Evolutionary conservation across 108 stramenopile species (phyloP).

Genomic region (Cylindrotheca closterium): DNA sequence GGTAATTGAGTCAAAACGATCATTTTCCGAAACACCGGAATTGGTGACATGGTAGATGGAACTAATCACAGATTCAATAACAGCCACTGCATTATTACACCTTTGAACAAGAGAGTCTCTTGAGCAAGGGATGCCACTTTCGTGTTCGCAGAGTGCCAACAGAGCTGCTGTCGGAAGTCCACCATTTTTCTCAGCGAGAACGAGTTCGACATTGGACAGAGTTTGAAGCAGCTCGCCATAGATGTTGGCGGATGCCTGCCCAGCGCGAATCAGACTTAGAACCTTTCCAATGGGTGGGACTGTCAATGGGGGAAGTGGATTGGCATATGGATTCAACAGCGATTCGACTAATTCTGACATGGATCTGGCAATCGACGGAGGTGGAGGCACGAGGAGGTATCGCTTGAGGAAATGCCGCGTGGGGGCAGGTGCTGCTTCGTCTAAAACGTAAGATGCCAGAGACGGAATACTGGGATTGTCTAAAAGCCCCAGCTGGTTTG

Average conservation of each 20-base stretch:
- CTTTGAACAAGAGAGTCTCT: constrained; percentile 34
- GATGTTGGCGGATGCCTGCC: constrained; percentile 76
- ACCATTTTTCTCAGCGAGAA: constrained; percentile 20
- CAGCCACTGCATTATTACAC: constrained; percentile 44
- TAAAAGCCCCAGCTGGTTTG: constrained; percentile 76
- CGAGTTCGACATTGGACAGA: constrained; percentile 45
- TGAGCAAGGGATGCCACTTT: constrained; percentile 58
- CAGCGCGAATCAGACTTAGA: constrained; percentile 69
- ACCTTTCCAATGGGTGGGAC: constrained; percentile 73
- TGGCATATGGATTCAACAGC: constrained; percentile 37
- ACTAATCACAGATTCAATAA: constrained; percentile 62
- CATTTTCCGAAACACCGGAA: constrained; percentile 1
- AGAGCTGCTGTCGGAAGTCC: constrained; percentile 14
- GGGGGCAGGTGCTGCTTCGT: constrained; percentile 62
- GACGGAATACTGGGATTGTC: constrained; percentile 65
- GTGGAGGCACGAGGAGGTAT: constrained; percentile 75
- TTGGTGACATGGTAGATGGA: constrained; percentile 33
- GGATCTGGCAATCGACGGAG: constrained; percentile 63
- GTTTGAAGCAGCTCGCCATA: constrained; percentile 67
- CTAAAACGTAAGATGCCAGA: constrained; percentile 53
- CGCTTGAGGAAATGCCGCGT: constrained; percentile 62
- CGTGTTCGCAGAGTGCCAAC: constrained; percentile 59
- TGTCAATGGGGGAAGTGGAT: constrained; percentile 33
- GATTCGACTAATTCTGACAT: constrained; percentile 56
- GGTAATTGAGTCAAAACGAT: constrained; percentile 6